Evolutionary conservation across 2,329 filamentous ascomycete genomes (phyloP), one percentile per base, ranked within the genome.

Genomic region (Aspergillus niger): DNA sequence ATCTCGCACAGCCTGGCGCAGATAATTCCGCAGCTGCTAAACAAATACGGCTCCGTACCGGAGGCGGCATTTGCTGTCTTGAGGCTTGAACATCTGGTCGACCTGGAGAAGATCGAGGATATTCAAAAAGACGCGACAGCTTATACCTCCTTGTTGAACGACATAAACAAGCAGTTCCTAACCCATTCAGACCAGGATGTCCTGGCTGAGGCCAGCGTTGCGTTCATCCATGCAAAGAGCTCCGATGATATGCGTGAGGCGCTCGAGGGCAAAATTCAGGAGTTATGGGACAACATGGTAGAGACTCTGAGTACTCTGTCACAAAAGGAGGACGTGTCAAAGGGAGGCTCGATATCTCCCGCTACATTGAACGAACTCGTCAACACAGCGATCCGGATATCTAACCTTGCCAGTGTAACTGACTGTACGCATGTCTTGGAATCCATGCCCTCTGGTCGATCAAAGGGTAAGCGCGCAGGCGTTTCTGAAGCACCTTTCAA

Each of bases 141-240:
- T 2, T 96, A 96, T 71, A 86, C 89, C 6, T 87, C 89, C 22
- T 80, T 98, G 30, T 81, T 99, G 1, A 92, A 97, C 67, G 93
- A 97, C 70, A 92, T 98, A 68, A 92, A 91, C 74, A 92, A 91
- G 60, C 95, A 99, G 69, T 98, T 99, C 78, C 88, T 90, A 69
- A 88, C 92, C n/a, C 95, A 99, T 72, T 91, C 91, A 47, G 91
- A 96, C 70, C 90, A 91, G 68, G 86, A 86, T 58, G 93, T 98
- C 17, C 82, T 99, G 49, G 87, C 87, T 10, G 93, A 97, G 75
- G 94, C 92, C 13, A 89, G 90, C 28, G 84, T 87, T 22, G 91
- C 93, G 5, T 85, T 99, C 39, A 79, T 97, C 32, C 92, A 96
- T 72, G 92, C 94, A 8, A 89, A 91, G 65, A 89, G 88, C 62